These are phyloP conservation scores for Cryptococcus wingfieldii DNA, from an alignment of 1,284 basidiomycete genomes.

Conservation along the genomic window DNA sequence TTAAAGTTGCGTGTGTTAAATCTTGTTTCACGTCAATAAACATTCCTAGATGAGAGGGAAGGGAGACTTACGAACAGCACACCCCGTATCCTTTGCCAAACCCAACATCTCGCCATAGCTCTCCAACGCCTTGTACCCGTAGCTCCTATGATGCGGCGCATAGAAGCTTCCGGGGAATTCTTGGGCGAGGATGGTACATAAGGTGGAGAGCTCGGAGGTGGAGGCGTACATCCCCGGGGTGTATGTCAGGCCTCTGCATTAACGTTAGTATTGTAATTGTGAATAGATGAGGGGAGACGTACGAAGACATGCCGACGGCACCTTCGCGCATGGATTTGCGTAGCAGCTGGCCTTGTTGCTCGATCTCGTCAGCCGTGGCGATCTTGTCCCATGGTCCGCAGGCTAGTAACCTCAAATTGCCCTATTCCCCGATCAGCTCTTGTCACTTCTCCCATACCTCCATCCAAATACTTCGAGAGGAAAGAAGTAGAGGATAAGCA, in stretches of 20 bases:
- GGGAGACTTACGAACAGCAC: slow-evolving; percentile 32
- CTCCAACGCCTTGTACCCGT: slow-evolving; percentile 38
- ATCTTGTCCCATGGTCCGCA: slow-evolving; percentile 35
- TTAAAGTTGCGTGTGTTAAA: slow-evolving; percentile 46
- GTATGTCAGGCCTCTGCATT: slow-evolving; percentile 41
- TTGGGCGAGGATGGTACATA: slow-evolving; percentile 30
- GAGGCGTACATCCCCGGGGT: slow-evolving; percentile 49
- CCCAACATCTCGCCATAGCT: slow-evolving; percentile 44
- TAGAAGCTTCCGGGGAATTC: slow-evolving; percentile 41
- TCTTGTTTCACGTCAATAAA: slow-evolving; percentile 17
- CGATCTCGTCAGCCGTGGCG: slow-evolving; percentile 27
- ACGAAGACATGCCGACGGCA: slow-evolving; percentile 46
- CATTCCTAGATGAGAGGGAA: not conserved
- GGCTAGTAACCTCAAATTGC: slow-evolving; percentile 43
- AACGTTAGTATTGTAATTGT: not conserved
- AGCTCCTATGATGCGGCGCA: slow-evolving; percentile 45
- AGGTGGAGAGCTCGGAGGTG: slow-evolving; percentile 35
- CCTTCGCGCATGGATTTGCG: slow-evolving; percentile 35
- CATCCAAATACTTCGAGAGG: too few relatives aligned
- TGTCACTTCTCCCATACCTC: too few relatives aligned
- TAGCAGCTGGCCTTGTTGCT: slow-evolving; percentile 30
- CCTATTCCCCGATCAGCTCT: slow-evolving; percentile 16
- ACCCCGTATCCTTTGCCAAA: slow-evolving; percentile 32
- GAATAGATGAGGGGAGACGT: not conserved
- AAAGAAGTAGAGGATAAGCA: too few relatives aligned